These are phyloP conservation scores for Sarocladium oryzae DNA, from an alignment of 2,329 filamentous ascomycete genomes.

Conservation along the genomic window DNA sequence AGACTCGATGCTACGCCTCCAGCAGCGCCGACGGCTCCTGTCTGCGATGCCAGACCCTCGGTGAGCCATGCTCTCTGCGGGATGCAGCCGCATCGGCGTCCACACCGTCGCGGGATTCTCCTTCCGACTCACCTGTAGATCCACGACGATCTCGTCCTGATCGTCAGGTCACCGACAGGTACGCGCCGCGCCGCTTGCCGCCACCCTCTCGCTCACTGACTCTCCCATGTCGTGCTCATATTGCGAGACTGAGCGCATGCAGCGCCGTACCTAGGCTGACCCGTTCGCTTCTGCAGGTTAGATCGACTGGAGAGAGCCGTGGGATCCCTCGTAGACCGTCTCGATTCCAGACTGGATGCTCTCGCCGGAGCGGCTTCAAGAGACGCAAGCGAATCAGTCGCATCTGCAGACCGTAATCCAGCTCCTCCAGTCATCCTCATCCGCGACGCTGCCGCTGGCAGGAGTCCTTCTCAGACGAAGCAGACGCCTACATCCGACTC, in stretches of 20 bases:
- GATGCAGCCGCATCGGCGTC: not conserved
- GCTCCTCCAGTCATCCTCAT: conserved; percentile 20
- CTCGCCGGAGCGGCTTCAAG: not conserved
- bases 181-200: no score
- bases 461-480: conserved; percentile 14
- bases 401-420: not conserved
- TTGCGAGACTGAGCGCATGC: no score
- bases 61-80: conserved; percentile 17
- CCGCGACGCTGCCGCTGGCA: conserved; percentile 20
- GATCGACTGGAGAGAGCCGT: not conserved
- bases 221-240: no score
- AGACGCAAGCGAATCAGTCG: not conserved
- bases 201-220: no score
- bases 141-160: not conserved
- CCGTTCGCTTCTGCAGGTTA: not conserved
- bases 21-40: conserved; percentile 12
- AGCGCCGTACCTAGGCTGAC: no score
- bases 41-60: conserved; percentile 19
- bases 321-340: not conserved
- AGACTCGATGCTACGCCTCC: conserved; percentile 20
- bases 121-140: not conserved
- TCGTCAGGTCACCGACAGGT: not conserved
- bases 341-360: conserved; percentile 9
- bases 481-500: not conserved
- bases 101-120: not conserved